Percentiles rank a stretch among this genome's conserved stretches.
These are phyloP conservation scores for Termitomyces sp. DNA, from an alignment of 768 basidiomycete genomes.

Conservation along the genomic window DNA sequence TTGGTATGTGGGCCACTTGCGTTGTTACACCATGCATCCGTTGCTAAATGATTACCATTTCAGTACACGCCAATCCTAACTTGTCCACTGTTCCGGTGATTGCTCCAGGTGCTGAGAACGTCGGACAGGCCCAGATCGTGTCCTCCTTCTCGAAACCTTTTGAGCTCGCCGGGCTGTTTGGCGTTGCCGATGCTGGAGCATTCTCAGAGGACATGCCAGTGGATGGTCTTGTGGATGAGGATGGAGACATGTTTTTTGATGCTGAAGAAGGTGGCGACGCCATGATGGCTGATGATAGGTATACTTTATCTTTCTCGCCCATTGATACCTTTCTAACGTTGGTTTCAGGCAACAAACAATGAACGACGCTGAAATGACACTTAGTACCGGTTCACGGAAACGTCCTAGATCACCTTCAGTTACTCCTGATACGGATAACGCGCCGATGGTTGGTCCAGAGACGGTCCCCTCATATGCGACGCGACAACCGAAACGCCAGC, in stretches of 20 bases:
- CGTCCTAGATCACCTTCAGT: conserved; percentile 31
- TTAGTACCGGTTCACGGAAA: conserved; percentile 26
- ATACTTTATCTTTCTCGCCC: conserved; percentile 5
- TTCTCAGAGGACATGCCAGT: conserved; percentile 44
- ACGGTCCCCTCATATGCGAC: conserved; percentile 17
- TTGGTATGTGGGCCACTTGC: conserved; percentile 21
- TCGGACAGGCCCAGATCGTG: conserved; percentile 79
- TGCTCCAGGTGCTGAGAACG: conserved; percentile 72
- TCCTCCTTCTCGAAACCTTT: conserved; percentile 71
- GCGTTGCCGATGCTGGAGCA: conserved; percentile 75
- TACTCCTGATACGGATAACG: conserved; percentile 9
- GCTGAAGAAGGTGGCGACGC: conserved; percentile 28
- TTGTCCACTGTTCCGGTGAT: conserved; percentile 26
- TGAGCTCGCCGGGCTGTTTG: conserved; percentile 73
- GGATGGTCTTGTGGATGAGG: conserved; percentile 39
- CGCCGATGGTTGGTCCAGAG: conserved; percentile 11
- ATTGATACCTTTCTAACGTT: background rate
- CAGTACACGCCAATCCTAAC: conserved; percentile 21
- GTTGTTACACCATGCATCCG: background rate
- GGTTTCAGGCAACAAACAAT: conserved; percentile 25
- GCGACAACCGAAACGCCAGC: conserved; percentile 55
- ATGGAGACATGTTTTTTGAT: conserved; percentile 35
- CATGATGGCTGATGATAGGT: conserved; percentile 36
- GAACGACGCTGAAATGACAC: conserved; percentile 25
- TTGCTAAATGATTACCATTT: background rate